These are phyloP conservation scores for Exophiala lecanii-corni DNA, from an alignment of 2,329 filamentous ascomycete genomes.

Conservation along the genomic window DNA sequence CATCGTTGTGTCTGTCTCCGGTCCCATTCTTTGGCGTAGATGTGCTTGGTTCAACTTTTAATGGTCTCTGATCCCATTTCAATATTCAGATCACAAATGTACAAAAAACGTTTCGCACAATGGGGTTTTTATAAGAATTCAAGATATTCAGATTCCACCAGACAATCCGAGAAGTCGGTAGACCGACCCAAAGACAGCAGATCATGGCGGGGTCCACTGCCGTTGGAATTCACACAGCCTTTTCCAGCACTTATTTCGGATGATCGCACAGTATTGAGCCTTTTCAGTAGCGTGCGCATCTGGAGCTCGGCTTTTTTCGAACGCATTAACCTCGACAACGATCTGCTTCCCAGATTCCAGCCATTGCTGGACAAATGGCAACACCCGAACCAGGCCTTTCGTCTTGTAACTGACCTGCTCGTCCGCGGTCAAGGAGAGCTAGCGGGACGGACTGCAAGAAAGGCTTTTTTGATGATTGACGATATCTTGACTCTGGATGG, in stretches of 20 bases:
- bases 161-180: too few species aligned
- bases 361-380: too few species aligned
- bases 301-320: conserved; percentile 7
- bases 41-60: too few species aligned
- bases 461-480: conserved; percentile 8
- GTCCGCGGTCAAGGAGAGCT: conserved; percentile 6
- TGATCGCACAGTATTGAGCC: too few species aligned
- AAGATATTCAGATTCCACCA: neutral
- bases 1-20: too few species aligned
- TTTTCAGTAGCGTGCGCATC: conserved; percentile 5
- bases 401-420: conserved; percentile 6
- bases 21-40: too few species aligned
- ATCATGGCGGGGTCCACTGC: neutral
- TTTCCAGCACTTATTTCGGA: conserved; percentile 4
- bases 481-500: conserved; percentile 6
- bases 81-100: conserved; percentile 10
- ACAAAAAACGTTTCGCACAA: conserved; percentile 11
- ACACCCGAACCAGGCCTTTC: too few species aligned
- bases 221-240: conserved; percentile 1
- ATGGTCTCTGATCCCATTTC: too few species aligned
- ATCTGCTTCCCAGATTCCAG: too few species aligned
- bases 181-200: too few species aligned
- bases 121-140: conserved; percentile 11
- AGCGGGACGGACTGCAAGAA: conserved; percentile 7
- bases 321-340: too few species aligned